These are phyloP conservation scores for Claviceps spartinae DNA, from an alignment of 2,329 filamentous ascomycete species.

Conservation along the genomic window DNA sequence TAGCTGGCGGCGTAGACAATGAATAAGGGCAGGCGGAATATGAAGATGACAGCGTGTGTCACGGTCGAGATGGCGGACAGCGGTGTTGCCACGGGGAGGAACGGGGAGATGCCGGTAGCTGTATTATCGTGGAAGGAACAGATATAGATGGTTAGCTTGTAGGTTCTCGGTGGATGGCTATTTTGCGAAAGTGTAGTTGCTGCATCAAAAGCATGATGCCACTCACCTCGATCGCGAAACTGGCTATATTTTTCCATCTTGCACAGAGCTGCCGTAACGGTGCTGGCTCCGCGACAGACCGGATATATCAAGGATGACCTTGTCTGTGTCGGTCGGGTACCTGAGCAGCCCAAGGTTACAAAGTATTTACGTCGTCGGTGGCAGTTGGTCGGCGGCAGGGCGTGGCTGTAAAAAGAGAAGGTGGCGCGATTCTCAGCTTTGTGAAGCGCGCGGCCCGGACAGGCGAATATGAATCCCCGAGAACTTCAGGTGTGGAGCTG, in stretches of 20 bases:
- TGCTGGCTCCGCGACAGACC: not conserved
- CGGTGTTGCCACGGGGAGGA: conserved; percentile 66
- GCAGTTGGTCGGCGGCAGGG: not conserved
- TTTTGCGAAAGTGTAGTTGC: not conserved
- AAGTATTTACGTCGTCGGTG: not conserved
- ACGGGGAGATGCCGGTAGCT: conserved; percentile 95
- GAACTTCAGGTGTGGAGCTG: too few relatives aligned
- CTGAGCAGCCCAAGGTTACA: not conserved
- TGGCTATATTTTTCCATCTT: conserved; percentile 93
- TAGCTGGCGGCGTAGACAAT: conserved; percentile 53
- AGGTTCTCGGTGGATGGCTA: not conserved
- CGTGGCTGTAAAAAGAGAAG: not conserved
- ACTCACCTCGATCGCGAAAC: conserved; percentile 70
- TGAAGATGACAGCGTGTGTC: conserved; percentile 59
- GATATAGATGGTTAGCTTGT: not conserved
- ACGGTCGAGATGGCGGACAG: conserved; percentile 49
- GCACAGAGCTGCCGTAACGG: too few relatives aligned
- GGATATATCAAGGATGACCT: not conserved
- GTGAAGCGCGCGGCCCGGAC: not conserved
- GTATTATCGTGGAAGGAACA: not conserved
- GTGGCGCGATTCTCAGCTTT: not conserved
- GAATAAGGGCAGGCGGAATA: conserved; percentile 68
- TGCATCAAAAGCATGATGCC: not conserved
- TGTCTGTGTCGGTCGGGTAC: not conserved
- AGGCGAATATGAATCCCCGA: too few relatives aligned